These are phyloP conservation scores for Phaseolus coccineus DNA, from an alignment of 331 rosid species.

Conservation along the genomic window DNA sequence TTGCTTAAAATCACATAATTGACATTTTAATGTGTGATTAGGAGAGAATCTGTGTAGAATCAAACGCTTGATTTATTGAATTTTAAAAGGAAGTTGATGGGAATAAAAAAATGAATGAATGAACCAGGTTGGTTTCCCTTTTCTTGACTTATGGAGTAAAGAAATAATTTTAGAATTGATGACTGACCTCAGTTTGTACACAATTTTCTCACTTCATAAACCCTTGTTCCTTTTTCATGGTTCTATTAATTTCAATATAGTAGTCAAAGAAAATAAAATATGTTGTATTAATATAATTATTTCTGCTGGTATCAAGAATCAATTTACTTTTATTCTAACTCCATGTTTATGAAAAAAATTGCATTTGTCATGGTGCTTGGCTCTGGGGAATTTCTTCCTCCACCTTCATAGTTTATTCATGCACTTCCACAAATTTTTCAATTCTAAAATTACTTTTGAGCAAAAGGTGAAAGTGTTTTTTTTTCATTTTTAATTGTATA, in stretches of 20 bases:
- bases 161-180: not conserved
- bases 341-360: not conserved
- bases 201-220: not conserved
- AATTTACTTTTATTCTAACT: not conserved
- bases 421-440: no score
- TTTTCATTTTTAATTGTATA: no score
- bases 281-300: not conserved
- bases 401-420: no score
- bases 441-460: no score
- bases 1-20: no score
- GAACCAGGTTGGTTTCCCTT: not conserved
- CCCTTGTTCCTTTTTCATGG: not conserved
- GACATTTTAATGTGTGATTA: no score
- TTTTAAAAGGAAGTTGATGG: not conserved
- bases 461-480: no score
- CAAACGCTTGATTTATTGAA: not conserved
- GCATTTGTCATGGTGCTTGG: no score
- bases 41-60: no score
- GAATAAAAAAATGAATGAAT: not conserved
- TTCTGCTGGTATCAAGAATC: not conserved
- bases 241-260: not conserved
- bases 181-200: not conserved
- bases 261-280: not conserved
- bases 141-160: not conserved
- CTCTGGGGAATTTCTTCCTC: no score